phyloP scores from a whole-genome alignment of 331 rosid genomes.

The Stylosanthes scabra region DNA sequence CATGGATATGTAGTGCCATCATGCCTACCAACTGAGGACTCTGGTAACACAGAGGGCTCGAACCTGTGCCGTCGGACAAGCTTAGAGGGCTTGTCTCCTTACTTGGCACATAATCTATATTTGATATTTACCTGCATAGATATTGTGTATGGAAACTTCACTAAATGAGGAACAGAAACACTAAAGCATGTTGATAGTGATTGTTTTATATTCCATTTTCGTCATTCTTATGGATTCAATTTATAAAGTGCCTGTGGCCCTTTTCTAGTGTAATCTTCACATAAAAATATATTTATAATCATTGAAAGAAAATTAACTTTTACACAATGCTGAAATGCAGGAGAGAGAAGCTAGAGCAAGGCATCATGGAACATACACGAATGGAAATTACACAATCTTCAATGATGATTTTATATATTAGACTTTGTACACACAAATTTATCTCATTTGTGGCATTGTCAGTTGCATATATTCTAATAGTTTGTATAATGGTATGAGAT shows the following conservation, averaged over 20 bases:
- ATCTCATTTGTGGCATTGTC: slow-evolving; percentile 6
- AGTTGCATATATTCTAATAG: slow-evolving; percentile 13
- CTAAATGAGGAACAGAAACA: background rate
- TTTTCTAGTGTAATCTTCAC: background rate
- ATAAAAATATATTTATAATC: background rate
- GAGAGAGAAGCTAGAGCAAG: slow-evolving; percentile 63
- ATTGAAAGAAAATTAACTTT: slow-evolving; percentile 5
- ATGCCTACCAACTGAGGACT: too few species aligned
- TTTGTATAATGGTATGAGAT: slow-evolving; percentile 29
- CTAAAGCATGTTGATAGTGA: background rate
- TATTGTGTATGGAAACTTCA: background rate
- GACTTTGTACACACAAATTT: slow-evolving; percentile 10
- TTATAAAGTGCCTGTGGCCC: background rate
- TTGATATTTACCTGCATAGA: background rate
- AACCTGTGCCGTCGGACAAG: too few species aligned
- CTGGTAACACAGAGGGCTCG: too few species aligned
- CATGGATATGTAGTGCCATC: too few species aligned
- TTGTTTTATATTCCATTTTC: background rate
- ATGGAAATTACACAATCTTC: slow-evolving; percentile 66
- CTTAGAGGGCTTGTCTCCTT: too few species aligned
- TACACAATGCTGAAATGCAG: slow-evolving; percentile 46
- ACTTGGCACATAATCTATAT: background rate
- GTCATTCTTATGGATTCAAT: background rate
- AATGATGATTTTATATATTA: slow-evolving; percentile 84
- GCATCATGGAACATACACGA: slow-evolving; percentile 57